Percentiles rank a stretch among this genome's conserved stretches.
These are phyloP conservation scores for Albatrellus ellisii DNA, from an alignment of 768 basidiomycete species.

Conservation along the genomic window DNA sequence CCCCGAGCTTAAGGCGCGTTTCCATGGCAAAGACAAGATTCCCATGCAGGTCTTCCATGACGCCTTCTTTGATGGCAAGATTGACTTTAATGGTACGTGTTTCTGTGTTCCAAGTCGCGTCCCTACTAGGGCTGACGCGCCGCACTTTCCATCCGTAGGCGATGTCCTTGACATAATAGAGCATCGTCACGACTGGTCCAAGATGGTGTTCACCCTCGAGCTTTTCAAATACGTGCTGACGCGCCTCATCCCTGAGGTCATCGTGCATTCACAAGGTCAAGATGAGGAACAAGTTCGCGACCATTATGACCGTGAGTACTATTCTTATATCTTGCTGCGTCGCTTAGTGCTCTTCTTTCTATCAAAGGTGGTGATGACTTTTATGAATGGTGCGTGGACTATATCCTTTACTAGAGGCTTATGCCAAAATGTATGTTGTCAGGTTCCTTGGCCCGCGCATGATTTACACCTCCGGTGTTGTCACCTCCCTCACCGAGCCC, in stretches of 20 bases:
- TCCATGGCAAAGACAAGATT: conserved; percentile 80
- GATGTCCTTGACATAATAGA: conserved; percentile 92
- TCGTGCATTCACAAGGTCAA: conserved; percentile 81
- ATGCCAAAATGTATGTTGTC: background rate
- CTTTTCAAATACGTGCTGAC: conserved; percentile 91
- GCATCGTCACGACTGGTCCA: conserved; percentile 91
- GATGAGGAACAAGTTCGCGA: conserved; percentile 94
- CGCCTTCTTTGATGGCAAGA: conserved; percentile 91
- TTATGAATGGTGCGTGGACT: conserved; percentile 56
- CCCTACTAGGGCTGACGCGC: conserved; percentile 3
- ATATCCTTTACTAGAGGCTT: background rate
- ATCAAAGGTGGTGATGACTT: conserved; percentile 82
- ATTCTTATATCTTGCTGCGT: conserved; percentile 1
- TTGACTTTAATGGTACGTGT: conserved; percentile 82
- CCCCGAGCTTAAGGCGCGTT: conserved; percentile 62
- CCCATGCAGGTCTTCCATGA: conserved; percentile 98
- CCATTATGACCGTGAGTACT: conserved; percentile 76
- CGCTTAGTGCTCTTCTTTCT: too few species aligned
- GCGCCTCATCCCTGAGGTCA: conserved; percentile 83
- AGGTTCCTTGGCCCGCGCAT: conserved; percentile 93
- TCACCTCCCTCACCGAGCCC: conserved; percentile 51
- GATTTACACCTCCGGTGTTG: conserved; percentile 95
- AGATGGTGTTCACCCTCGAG: conserved; percentile 80
- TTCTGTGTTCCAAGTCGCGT: conserved; percentile 2
- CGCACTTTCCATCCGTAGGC: conserved; percentile 29